Conservation (phyloP, 192 early-diverging fungal species). For the Linnemannia schmuckeri region DNA sequence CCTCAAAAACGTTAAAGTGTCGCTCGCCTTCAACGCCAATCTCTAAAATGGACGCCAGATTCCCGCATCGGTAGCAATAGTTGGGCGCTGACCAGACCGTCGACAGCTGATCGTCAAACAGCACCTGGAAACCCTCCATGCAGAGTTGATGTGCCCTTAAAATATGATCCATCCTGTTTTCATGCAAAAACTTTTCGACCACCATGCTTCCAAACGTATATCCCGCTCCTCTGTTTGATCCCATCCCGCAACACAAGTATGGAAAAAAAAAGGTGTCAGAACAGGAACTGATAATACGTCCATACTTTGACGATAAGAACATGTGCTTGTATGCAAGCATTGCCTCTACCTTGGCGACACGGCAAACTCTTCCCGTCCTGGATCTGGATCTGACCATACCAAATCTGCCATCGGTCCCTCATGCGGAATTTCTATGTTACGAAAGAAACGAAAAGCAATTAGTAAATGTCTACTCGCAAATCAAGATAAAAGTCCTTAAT, state of each 20-base stretch:
- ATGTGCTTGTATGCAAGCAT: background rate
- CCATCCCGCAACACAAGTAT: background rate
- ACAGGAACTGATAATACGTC: too few relatives aligned
- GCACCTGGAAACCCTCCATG: constrained; percentile 84
- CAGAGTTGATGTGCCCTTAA: constrained; percentile 90
- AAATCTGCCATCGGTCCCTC: constrained; percentile 95
- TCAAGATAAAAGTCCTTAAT: background rate
- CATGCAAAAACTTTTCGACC: constrained; percentile 82
- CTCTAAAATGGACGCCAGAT: constrained; percentile 86
- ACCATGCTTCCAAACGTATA: constrained; percentile 88
- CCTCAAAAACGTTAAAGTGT: constrained; percentile 92
- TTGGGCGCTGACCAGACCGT: constrained; percentile 92
- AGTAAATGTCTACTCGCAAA: background rate
- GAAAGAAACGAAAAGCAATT: background rate
- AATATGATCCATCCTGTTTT: constrained; percentile 85
- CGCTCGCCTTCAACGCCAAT: constrained; percentile 80
- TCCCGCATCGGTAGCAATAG: constrained; percentile 91
- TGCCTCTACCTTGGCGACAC: constrained; percentile 76
- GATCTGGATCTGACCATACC: constrained; percentile 92
- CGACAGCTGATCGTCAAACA: constrained; percentile 87
- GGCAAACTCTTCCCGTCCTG: constrained; percentile 80
- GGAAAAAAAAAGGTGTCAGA: background rate
- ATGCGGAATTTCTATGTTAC: constrained; percentile 85
- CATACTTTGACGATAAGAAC: too few relatives aligned
- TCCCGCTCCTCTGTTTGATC: constrained; percentile 78